phyloP scores from a whole-genome alignment of 495 filamentous ascomycete species.

The Barbatosphaeria neglecta region DNA sequence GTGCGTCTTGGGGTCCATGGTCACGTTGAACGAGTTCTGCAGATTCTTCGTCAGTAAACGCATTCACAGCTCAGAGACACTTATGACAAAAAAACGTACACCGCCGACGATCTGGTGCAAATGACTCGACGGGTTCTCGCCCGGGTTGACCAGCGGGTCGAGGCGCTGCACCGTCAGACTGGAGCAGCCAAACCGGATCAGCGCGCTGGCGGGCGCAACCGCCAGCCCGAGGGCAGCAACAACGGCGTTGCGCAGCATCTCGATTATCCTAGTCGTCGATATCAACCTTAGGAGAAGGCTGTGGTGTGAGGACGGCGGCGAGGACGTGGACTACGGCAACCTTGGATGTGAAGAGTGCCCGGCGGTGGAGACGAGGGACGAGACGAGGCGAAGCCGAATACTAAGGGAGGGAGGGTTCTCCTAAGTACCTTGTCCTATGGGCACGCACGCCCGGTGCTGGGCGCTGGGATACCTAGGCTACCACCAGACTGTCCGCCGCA shows the following conservation, averaged over 20 bases:
- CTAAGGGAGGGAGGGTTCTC: too few relatives aligned
- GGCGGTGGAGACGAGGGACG: too few relatives aligned
- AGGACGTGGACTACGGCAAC: not conserved
- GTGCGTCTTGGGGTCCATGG: constrained; percentile 16
- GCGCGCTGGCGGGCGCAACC: constrained; percentile 26
- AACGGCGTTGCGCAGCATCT: constrained; percentile 28
- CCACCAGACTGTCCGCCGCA: too few relatives aligned
- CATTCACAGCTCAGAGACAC: constrained; percentile 6
- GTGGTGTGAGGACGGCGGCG: not conserved
- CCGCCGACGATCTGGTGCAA: constrained; percentile 30
- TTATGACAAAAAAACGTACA: constrained; percentile 39
- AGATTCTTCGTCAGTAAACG: constrained; percentile 3
- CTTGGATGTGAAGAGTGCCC: too few relatives aligned
- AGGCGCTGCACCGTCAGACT: constrained; percentile 26
- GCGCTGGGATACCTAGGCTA: too few relatives aligned
- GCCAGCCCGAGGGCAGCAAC: constrained; percentile 33
- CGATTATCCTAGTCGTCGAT: not conserved
- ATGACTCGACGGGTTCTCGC: constrained; percentile 20
- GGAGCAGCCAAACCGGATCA: constrained; percentile 24
- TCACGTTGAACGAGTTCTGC: constrained; percentile 21
- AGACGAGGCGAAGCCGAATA: too few relatives aligned
- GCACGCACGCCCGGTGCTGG: too few relatives aligned
- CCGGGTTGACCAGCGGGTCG: constrained; percentile 24
- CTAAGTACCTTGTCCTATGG: too few relatives aligned
- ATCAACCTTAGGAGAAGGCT: not conserved